phyloP scores from a whole-genome alignment of 2,329 filamentous ascomycete genomes.

The Boeremia exigua region DNA sequence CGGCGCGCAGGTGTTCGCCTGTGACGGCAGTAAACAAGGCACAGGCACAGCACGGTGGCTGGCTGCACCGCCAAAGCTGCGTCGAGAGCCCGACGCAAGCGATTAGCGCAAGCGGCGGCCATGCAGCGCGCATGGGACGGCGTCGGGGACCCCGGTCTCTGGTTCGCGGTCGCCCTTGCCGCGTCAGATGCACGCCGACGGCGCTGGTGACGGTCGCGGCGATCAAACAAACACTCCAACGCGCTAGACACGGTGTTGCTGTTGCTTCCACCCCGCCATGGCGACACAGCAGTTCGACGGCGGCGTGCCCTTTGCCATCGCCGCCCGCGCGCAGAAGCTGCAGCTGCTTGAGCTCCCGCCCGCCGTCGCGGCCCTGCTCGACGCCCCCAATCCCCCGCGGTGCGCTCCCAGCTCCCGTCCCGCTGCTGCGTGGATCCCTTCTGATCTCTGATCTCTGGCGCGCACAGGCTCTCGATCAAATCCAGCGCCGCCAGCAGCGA shows the following conservation, averaged over 20 bases:
- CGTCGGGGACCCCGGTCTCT: no score
- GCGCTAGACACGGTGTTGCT: not conserved
- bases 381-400: constrained; percentile 53
- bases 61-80: constrained; percentile 18
- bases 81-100: constrained; percentile 26
- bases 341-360: constrained; percentile 66
- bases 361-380: constrained; percentile 61
- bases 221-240: constrained; percentile 13
- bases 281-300: constrained; percentile 50
- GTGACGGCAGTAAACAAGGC: constrained; percentile 29
- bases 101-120: constrained; percentile 29
- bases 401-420: constrained; percentile 42
- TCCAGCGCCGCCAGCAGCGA: constrained; percentile 34
- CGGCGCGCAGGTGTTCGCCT: constrained; percentile 9
- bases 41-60: constrained; percentile 23
- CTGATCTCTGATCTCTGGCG: constrained; percentile 25
- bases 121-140: constrained; percentile 23
- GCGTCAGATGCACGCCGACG: not conserved
- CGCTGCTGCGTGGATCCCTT: constrained; percentile 24
- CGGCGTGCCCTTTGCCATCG: constrained; percentile 53
- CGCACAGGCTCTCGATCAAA: constrained; percentile 46
- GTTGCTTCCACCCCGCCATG: constrained; percentile 40
- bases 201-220: constrained; percentile 4
- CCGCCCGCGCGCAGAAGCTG: constrained; percentile 58
- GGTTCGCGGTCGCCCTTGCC: constrained; percentile 7